Evolutionary conservation across 305 asterid species (phyloP), one percentile per base, ranked within the genome.

Genomic region (Solanum hybrid): DNA sequence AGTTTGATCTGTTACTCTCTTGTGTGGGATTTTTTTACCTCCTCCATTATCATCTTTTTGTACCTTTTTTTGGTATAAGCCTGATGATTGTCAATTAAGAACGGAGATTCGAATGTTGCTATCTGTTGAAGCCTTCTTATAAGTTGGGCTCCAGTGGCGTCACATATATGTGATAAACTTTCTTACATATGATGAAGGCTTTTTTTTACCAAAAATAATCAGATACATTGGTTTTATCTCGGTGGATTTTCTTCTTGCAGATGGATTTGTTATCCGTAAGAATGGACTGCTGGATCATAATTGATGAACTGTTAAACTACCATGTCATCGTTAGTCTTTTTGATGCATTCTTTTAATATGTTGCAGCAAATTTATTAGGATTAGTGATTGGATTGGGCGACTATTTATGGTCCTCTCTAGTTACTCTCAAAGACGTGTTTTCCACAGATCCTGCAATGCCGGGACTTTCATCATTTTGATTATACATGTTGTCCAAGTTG

Each of bases 101-200:
- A 31, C 33, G 33, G 33, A 31, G 33, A 31, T 31, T 31, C 33
- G 96, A 92, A 93, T 72, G 92, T 41, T 92, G 93, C 90, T 65
- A 27, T 88, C 81, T 93, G 96, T 94, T 33, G 96, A 82, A 94
- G 95, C 93, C 94, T 93, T 89, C 89, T 88, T 24, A 10, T 78
- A 33, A 33, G 90, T 75, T 73, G 93, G 93, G 96, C 95, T 94
- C 95, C 95, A 90, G 87, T 80, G 38, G 91, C 90, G 33, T 31
- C 33, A 31, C 33, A 31, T 31, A 31, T 31, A 31, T 31, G 33
- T 92, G 91, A 93, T 90, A 12, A 92, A 90, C 77, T 15, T 32
- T 89, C 88, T 86, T 38, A n/a, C 5, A 31, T 31, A 31, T 31
- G 33, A 31, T 31, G 33, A 31, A 31, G 95, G 96, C 95, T 36